Base-by-base conservation (phyloP, 2,329 filamentous ascomycete genomes). In the Raffaelea arxii region DNA sequence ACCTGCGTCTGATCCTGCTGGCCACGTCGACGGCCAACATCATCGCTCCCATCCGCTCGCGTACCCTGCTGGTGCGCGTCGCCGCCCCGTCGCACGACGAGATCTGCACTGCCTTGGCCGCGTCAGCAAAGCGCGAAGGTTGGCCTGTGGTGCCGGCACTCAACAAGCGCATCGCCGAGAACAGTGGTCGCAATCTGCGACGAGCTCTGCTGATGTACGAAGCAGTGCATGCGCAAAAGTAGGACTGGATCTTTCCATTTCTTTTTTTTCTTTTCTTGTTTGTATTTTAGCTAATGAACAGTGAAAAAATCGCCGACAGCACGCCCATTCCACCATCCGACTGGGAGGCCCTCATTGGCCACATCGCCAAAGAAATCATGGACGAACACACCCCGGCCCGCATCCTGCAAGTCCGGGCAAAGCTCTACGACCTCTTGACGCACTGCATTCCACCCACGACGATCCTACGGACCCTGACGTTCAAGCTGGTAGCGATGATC, bases 21-120 rank as follows among this genome's bases (percentile, higher is more conserved):
- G 92, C 92, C 42, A 97, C 97, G 63, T 94, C 86, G 55, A 98
- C 92, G 21, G 90, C 90, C 53, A 97, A 97, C 60, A 98, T 98
- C 58, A 98, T 98, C 64, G 91, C 92, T n/a, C 92, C 92, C 1
- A 98, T 98, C 61, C 79, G 91, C 54, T 94, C 86, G 58, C 77
- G 92, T 65, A 96, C 90, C 45, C 71, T 98, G 62, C 75, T 98
- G 43, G 88, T 98, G 46, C 78, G 92, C 54, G 92, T 98, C 23
- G 82, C 92, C 14, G 91, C 92, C 19, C 92, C 92, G 7, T 87
- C 82, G 0, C 84, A 94, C 56, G 75, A 76, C 7, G 84, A 98
- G 58, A 97, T 98, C 50, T 87, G 83, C 54, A 70, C 74, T 35
- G 91, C 88, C 24, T 69, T 98, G 50, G 85, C 73, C 5, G 65